Evolutionary conservation across 768 basidiomycete genomes (phyloP), one percentile per base, ranked within the genome.

Genomic region (Pleurotus citrinopileatus): DNA sequence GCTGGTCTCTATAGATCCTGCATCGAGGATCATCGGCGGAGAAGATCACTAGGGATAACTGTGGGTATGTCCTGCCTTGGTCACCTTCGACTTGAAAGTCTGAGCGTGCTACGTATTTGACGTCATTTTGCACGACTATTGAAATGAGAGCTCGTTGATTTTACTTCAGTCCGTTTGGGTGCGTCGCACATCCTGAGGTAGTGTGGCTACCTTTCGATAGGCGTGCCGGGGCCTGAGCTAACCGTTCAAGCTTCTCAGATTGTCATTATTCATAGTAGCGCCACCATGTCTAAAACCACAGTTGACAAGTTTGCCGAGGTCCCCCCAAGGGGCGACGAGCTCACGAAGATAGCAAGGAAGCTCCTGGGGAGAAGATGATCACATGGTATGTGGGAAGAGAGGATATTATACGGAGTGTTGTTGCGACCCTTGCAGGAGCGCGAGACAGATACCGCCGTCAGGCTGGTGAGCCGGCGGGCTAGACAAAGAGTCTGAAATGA

Each of bases 401-500:
- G 20, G 15, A 37, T 19, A n/a, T 19, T 20, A 3, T 37, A 23
- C 8, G 10, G 20, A 13, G 20, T 36, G 15, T 23, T 20, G 34
- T 19, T 36, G 34, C 48, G 48, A 51, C 48, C 48, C 48, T 51
- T 34, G 28, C 48, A 51, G 48, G 48, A 36, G 29, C 23, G n/a
- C n/a, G 48, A 15, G 37, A 51, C 37, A 51, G 48, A 51, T 37
- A 19, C 48, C 48, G 34, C 34, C 34, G 34, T 34, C 45, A 37
- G 17, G 17, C n/a, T 51, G 48, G 37, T 37, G 48, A 51, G 48
- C 48, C 48, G 48, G 48, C 48, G 48, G 48, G 48, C 48, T 34
- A 51, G 48, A 51, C 48, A 51, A 51, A 51, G 48, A 26, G 27
- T 51, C 48, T 51, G 32, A 29, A 48, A 29, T 13, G 48, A 51